Evolutionary conservation across 805 yeast species (phyloP), one percentile per base, ranked within the genome.

Genomic region (Naumovozyma baii): DNA sequence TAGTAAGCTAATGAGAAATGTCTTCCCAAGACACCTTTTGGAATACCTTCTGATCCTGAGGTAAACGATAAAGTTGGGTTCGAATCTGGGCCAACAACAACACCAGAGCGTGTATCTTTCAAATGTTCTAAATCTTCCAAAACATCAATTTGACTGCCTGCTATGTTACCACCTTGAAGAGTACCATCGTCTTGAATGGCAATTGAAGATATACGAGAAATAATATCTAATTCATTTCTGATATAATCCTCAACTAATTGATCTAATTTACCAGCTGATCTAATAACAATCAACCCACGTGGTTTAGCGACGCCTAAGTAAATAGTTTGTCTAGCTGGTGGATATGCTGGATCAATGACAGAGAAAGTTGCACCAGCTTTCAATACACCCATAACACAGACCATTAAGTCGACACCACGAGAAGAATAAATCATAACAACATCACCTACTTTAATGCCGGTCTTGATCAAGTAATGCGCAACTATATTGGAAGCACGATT

Each of bases 321-420:
- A 45, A 92, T 76, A 47, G 85, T 92, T 64, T 92, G 99, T 64
- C 99, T 78, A 8, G 95, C 94, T 14, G 98, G 96, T 33, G 99
- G 99, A 62, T 92, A 92, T 4, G 97, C 97, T 5, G 98, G 98
- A 59, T 92, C 99, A 48, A 92, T 94, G 17, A 92, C 99, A 8
- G 96, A 88, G 61, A 92, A 92, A 0, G 98, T 90, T 14, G 95
- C 97, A 51, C 99, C 99, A 1, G 98, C 97, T 66, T 92, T 92
- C 59, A 92, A 74, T 16, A 87, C 95, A 63, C 97, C 99, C 83
- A 92, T 80, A 14, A 92, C 96, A 4, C 97, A 94, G 33, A 94
- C 85, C 76, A 92, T 85, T 46, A 92, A 69, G 59, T 92, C 99
- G 5, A 92, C 98, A 52, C 96, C 96, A 63, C 99, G 78, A 55